Evolutionary conservation across 1,139 yeast species (phyloP).

Genomic region (Arxiozyma slooffiae): DNA sequence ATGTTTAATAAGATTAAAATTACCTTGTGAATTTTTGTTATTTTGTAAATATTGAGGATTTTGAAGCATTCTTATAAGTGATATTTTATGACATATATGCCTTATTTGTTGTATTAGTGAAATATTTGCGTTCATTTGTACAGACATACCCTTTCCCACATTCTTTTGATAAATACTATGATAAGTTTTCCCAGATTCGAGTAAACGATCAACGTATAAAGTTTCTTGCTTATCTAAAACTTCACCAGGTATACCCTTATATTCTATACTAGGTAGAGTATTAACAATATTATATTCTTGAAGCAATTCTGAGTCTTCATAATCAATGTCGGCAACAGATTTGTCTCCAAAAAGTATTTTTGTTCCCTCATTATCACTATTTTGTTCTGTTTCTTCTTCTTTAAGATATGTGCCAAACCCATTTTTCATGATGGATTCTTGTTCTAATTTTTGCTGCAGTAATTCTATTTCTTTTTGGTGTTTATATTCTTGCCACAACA

Average conservation of each 20-base stretch:
- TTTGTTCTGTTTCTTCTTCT: conserved; percentile 18
- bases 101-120: conserved; percentile 79
- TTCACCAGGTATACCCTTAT: conserved; percentile 43
- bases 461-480: conserved; percentile 26
- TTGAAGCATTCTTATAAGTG: conserved; percentile 83
- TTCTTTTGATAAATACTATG: conserved; percentile 31
- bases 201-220: conserved; percentile 30
- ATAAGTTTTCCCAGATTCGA: conserved; percentile 27
- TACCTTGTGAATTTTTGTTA: conserved; percentile 11
- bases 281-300: conserved; percentile 79
- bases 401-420: conserved; percentile 27
- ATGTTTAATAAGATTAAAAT: conserved; percentile 16
- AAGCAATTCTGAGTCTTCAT: conserved; percentile 40
- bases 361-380: background rate
- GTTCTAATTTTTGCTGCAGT: conserved; percentile 22
- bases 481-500: conserved; percentile 23
- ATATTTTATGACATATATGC: conserved; percentile 77
- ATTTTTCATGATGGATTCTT: conserved; percentile 29
- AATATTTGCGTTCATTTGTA: conserved; percentile 55
- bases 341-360: conserved; percentile 16
- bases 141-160: conserved; percentile 48
- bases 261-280: conserved; percentile 61
- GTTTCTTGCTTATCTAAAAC: conserved; percentile 45
- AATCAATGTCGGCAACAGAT: conserved; percentile 23
- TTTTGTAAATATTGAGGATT: conserved; percentile 33